Conservation (phyloP, 2,329 filamentous ascomycete species). For the Monilinia fructicola region DNA sequence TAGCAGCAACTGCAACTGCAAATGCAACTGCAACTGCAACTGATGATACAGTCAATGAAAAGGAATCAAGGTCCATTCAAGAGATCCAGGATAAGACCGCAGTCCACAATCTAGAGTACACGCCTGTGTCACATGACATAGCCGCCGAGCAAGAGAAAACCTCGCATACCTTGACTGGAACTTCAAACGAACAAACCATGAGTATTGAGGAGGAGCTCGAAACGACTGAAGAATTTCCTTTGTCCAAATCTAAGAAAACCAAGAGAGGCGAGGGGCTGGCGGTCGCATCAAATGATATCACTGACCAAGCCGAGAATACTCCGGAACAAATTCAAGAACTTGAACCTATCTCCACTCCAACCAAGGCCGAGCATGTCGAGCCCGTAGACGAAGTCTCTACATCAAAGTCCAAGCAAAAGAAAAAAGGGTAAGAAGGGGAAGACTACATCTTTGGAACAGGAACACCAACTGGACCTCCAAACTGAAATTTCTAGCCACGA, state of each 20-base stretch:
- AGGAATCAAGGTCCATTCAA: conserved; percentile 45
- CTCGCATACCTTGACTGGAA: conserved; percentile 27
- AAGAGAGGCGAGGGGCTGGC: conserved; percentile 31
- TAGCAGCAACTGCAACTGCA: conserved; percentile 27
- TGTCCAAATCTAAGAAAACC: conserved; percentile 42
- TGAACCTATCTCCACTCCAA: conserved; percentile 8
- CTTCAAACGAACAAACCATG: conserved; percentile 16
- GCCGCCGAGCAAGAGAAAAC: conserved; percentile 26
- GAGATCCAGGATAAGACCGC: conserved; percentile 31
- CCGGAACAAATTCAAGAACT: conserved; percentile 17
- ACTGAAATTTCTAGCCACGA: not conserved
- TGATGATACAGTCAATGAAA: conserved; percentile 38
- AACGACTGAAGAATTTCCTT: conserved; percentile 31
- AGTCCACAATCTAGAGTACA: conserved; percentile 23
- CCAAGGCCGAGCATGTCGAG: not conserved
- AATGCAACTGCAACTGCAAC: conserved; percentile 31
- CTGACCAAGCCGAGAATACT: conserved; percentile 18
- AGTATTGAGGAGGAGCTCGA: conserved; percentile 24
- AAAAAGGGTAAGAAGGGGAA: conserved; percentile 24
- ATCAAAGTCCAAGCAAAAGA: conserved; percentile 27
- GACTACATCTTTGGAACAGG: not conserved
- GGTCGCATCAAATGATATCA: conserved; percentile 23
- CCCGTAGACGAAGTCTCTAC: conserved; percentile 9
- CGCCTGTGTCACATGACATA: conserved; percentile 23
- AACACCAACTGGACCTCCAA: conserved; percentile 1